Conservation (phyloP, 495 filamentous ascomycete species). For the Aspergillus asperescens region DNA sequence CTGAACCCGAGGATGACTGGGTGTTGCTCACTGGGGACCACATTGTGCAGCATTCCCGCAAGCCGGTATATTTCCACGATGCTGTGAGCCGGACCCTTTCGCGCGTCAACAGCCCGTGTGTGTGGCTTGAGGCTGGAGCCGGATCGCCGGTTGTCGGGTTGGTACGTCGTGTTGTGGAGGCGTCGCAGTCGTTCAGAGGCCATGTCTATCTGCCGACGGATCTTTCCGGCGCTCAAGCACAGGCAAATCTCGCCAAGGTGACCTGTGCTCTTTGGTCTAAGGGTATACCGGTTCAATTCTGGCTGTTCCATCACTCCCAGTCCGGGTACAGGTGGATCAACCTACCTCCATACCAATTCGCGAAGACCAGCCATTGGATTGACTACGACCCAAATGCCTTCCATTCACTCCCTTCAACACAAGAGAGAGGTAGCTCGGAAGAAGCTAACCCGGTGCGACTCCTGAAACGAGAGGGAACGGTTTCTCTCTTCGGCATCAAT, state of each 20-base stretch:
- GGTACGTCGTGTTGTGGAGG: slow-evolving; percentile 23
- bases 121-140: slow-evolving; percentile 40
- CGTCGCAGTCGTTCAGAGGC: background rate
- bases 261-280: slow-evolving; percentile 27
- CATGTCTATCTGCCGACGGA: slow-evolving; percentile 1
- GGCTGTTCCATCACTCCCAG: slow-evolving; percentile 26
- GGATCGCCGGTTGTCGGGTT: slow-evolving; percentile 28
- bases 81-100: slow-evolving; percentile 31
- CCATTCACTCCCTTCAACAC: background rate
- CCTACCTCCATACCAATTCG: slow-evolving; percentile 37
- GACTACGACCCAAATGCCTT: slow-evolving; percentile 6
- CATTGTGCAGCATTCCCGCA: slow-evolving; percentile 31
- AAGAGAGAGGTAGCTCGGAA: background rate
- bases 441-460: background rate
- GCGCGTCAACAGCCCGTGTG: slow-evolving; percentile 14
- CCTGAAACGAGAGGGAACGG: background rate
- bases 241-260: slow-evolving; percentile 16
- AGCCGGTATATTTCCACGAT: slow-evolving; percentile 38
- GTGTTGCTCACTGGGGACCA: slow-evolving; percentile 1
- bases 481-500: background rate
- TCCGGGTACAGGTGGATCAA: slow-evolving; percentile 13
- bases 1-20: slow-evolving; percentile 11
- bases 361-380: slow-evolving; percentile 32
- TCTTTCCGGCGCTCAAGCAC: background rate
- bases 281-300: slow-evolving; percentile 27